Base-by-base conservation (phyloP, 306 rosid genomes). In the Castanea crenata region DNA sequence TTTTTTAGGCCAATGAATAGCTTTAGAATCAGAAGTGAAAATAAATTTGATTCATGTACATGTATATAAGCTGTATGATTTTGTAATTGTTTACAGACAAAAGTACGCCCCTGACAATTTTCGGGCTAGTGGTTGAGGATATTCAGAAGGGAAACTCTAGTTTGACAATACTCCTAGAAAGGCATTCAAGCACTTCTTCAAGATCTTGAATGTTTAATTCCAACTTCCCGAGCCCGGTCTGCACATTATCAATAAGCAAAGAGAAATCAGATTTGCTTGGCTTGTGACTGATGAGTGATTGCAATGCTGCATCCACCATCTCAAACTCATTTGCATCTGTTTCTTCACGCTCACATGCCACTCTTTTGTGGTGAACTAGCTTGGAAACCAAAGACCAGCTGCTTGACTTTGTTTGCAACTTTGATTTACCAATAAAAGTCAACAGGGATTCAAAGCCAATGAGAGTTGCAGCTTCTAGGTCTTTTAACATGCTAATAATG, bases 291-390 rank as follows among this genome's bases (percentile, higher is more conserved):
- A 83, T 87, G 79, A 85, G 81, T 1, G 84, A 81, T 16, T 83
- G 89, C 74, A 88, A 75, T n/a, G 87, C 86, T 55, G 83, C 79
- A 83, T 88, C 89, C 14, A 83, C 91, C 64, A 80, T 83, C 20
- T 87, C 46, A 70, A 85, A 85, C 57, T 88, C 91, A 69, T 85
- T 88, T 34, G 52, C 78, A 55, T 80, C 80, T 10, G 55, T 71
- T 69, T 77, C 91, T 78, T 76, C 57, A 76, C 70, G 0, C 54
- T 49, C 54, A 35, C 63, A 46, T 35, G 73, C 74, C 55, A 80
- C 69, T 57, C 79, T 80, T 46, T 73, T 80, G 74, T 79, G 78
- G 0, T 54, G 68, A 74, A 70, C 81, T 7, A 83, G 76, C 85
- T 83, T 83, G 8, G 87, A 86, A 77, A 86, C 87, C 78, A 86